A percentile compares a stretch with the other conserved stretches of the same genome.
Evolutionary conservation across 2,329 filamentous ascomycete genomes (phyloP).

Genomic region (Juglanconis juglandina): DNA sequence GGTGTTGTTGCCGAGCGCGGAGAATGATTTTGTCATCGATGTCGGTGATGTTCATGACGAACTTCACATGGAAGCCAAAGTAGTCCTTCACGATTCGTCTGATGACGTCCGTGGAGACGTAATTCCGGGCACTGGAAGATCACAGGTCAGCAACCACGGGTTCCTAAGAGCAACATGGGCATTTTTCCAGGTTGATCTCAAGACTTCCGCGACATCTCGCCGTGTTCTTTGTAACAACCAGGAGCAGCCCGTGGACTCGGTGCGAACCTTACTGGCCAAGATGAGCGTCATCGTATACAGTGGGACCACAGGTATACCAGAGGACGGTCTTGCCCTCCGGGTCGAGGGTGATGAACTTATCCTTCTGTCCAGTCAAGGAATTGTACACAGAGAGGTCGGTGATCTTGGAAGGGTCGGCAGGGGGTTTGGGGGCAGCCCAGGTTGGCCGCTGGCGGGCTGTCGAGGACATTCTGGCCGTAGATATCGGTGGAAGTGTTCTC

Average conservation of each 20-base stretch:
- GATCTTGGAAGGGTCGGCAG: conserved; percentile 2
- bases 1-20: conserved; percentile 55
- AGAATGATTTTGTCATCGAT: conserved; percentile 69
- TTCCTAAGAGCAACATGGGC: background rate
- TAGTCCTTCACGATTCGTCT: conserved; percentile 78
- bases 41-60: conserved; percentile 92
- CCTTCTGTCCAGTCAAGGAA: conserved; percentile 16
- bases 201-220: no score
- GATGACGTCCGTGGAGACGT: conserved; percentile 86
- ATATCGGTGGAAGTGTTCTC: background rate
- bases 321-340: conserved; percentile 58
- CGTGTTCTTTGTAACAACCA: no score
- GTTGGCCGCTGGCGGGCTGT: conserved; percentile 10
- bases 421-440: conserved; percentile 15
- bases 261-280: conserved; percentile 52
- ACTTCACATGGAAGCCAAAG: conserved; percentile 77
- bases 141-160: background rate
- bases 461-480: background rate
- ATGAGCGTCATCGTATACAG: conserved; percentile 78
- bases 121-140: conserved; percentile 62
- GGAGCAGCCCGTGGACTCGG: no score
- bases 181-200: no score
- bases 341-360: conserved; percentile 42
- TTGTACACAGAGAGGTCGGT: conserved; percentile 16
- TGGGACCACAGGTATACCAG: conserved; percentile 90